Evolutionary conservation across 371 early-diverging fungal species (phyloP).

Genomic region (Mortierella sp.): DNA sequence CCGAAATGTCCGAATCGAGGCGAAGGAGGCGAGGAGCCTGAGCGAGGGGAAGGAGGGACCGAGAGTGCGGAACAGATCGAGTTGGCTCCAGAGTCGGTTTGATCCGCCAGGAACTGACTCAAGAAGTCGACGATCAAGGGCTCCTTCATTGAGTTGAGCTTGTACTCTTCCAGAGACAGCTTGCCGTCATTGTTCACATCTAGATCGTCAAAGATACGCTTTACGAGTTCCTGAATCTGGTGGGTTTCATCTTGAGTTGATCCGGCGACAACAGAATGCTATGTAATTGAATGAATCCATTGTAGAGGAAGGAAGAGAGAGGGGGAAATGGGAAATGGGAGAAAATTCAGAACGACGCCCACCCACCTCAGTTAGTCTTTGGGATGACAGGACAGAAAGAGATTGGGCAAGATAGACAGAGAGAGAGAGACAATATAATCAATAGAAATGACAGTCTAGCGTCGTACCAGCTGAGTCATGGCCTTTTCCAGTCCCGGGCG

Average conservation of each 20-base stretch:
- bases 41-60: slow-evolving; percentile 59
- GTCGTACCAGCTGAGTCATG: slow-evolving; percentile 77
- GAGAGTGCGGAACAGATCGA: slow-evolving; percentile 51
- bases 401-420: neutral
- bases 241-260: slow-evolving; percentile 72
- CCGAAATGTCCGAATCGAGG: slow-evolving; percentile 45
- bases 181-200: slow-evolving; percentile 87
- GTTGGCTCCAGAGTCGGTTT: slow-evolving; percentile 56
- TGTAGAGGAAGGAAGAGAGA: slow-evolving; percentile 53
- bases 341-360: neutral
- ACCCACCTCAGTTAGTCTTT: neutral
- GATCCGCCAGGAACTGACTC: slow-evolving; percentile 74
- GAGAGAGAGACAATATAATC: too few relatives aligned
- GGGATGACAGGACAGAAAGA: neutral
- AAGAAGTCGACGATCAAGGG: slow-evolving; percentile 85
- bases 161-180: slow-evolving; percentile 83
- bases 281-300: slow-evolving; percentile 17
- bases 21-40: slow-evolving; percentile 59
- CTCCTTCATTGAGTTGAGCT: slow-evolving; percentile 86
- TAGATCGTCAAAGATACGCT: slow-evolving; percentile 81
- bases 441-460: neutral
- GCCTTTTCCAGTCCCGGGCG: slow-evolving; percentile 78
- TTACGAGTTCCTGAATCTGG: slow-evolving; percentile 72
- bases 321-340: neutral
- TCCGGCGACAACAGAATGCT: slow-evolving; percentile 66